A percentile compares a stretch with the other conserved stretches of the same genome.
Conservation (phyloP, 805 yeast species). For the Metschnikowia peoriensis region DNA sequence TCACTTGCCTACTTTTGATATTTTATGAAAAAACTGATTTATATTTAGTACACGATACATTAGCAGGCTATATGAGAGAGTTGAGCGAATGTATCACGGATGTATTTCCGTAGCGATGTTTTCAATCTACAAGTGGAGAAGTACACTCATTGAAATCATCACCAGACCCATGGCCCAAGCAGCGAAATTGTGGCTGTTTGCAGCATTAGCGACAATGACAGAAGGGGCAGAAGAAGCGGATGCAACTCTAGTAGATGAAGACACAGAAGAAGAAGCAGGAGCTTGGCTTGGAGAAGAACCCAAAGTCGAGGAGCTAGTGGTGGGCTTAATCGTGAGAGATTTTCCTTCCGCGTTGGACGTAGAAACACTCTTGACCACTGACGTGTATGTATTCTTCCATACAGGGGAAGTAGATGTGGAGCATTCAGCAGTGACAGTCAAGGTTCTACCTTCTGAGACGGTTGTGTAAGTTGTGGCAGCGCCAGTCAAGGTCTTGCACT, state of each 20-base stretch:
- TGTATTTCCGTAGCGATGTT: too few species aligned
- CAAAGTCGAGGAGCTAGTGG: not conserved
- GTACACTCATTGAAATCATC: not conserved
- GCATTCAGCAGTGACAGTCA: constrained; percentile 13
- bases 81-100: too few species aligned
- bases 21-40: too few species aligned
- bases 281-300: not conserved
- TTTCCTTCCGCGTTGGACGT: constrained; percentile 7
- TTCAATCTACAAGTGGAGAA: not conserved
- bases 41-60: too few species aligned
- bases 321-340: not conserved
- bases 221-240: not conserved
- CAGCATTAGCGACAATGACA: not conserved
- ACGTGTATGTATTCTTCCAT: constrained; percentile 10
- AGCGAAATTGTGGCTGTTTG: not conserved
- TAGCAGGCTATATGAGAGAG: too few species aligned
- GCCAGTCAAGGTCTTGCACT: constrained; percentile 13
- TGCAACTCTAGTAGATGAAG: not conserved
- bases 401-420: constrained; percentile 1
- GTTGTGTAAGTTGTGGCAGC: constrained; percentile 13
- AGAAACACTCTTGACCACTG: constrained; percentile 7
- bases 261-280: not conserved
- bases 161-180: not conserved
- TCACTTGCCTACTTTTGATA: too few species aligned
- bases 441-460: constrained; percentile 6